phyloP scores from a whole-genome alignment of 2,329 filamentous ascomycete genomes.

The Aspergillus ruber region DNA sequence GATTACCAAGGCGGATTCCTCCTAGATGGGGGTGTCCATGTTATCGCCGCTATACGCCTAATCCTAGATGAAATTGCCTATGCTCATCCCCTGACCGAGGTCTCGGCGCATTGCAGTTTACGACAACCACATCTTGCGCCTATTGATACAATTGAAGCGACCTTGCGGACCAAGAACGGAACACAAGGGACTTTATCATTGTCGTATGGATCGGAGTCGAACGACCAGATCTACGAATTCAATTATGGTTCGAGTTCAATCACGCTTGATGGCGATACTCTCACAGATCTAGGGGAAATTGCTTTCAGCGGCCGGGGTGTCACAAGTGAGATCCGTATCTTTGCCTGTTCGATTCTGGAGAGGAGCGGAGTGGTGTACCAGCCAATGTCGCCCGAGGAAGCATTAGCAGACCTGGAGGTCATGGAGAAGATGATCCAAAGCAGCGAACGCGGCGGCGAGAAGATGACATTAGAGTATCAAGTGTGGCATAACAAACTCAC shows the following conservation, averaged over 20 bases:
- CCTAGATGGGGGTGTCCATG: conserved; percentile 54
- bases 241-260: conserved; percentile 15
- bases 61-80: conserved; percentile 34
- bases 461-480: conserved; percentile 19
- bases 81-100: conserved; percentile 35
- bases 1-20: conserved; percentile 55
- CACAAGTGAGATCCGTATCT: conserved; percentile 44
- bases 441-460: conserved; percentile 24
- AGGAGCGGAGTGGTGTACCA: conserved; percentile 35
- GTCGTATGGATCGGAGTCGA: conserved; percentile 49
- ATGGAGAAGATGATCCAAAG: conserved; percentile 32
- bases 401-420: conserved; percentile 47
- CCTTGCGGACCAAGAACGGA: conserved; percentile 42
- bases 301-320: conserved; percentile 46
- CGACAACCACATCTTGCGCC: conserved; percentile 49
- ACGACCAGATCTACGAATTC: conserved; percentile 44
- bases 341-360: conserved; percentile 42
- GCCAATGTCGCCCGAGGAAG: conserved; percentile 45
- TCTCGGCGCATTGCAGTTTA: conserved; percentile 46
- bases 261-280: background rate
- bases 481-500: background rate
- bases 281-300: conserved; percentile 29
- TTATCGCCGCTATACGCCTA: conserved; percentile 46
- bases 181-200: conserved; percentile 46
- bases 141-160: conserved; percentile 52